These are phyloP conservation scores for Bondarzewia mesenterica DNA, from an alignment of 1,284 basidiomycete species.

Conservation along the genomic window DNA sequence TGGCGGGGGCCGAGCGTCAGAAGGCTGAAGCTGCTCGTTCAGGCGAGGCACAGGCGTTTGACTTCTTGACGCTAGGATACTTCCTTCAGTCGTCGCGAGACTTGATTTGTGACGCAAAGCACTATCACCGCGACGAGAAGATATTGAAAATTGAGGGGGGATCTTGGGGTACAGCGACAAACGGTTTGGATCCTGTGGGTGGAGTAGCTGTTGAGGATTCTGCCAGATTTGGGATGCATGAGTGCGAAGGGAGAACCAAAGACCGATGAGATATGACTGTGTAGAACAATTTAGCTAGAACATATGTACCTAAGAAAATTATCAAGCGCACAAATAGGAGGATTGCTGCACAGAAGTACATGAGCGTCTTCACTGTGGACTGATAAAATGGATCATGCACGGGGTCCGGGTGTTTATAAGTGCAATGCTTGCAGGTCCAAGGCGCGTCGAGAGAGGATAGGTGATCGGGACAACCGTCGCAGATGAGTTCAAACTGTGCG, in stretches of 20 bases:
- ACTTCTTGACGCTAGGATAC: slow-evolving; percentile 12
- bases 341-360: slow-evolving; percentile 90
- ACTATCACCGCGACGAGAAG: slow-evolving; percentile 6
- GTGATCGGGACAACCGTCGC: slow-evolving; percentile 76
- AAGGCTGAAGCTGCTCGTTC: neutral
- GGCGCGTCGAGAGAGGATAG: slow-evolving; percentile 34
- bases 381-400: slow-evolving; percentile 95
- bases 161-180: slow-evolving; percentile 71
- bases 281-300: slow-evolving; percentile 5
- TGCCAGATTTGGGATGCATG: slow-evolving; percentile 99
- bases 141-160: slow-evolving; percentile 25
- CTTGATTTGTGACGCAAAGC: slow-evolving; percentile 34
- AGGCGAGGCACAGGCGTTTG: neutral
- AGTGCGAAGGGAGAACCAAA: slow-evolving; percentile 98
- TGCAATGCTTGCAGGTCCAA: slow-evolving; percentile 90
- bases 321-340: slow-evolving; percentile 87
- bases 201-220: slow-evolving; percentile 84
- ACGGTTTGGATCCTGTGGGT: slow-evolving; percentile 49
- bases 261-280: slow-evolving; percentile 92
- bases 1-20: too few species aligned
- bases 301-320: too few species aligned
- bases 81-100: slow-evolving; percentile 26
- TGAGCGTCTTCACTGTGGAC: slow-evolving; percentile 85
- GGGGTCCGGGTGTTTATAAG: slow-evolving; percentile 92
- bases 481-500: slow-evolving; percentile 88